Percentiles rank a stretch among this genome's conserved stretches.
phyloP scores from a whole-genome alignment of 1,284 basidiomycete genomes.

The Tilletiopsis washingtonensis region DNA sequence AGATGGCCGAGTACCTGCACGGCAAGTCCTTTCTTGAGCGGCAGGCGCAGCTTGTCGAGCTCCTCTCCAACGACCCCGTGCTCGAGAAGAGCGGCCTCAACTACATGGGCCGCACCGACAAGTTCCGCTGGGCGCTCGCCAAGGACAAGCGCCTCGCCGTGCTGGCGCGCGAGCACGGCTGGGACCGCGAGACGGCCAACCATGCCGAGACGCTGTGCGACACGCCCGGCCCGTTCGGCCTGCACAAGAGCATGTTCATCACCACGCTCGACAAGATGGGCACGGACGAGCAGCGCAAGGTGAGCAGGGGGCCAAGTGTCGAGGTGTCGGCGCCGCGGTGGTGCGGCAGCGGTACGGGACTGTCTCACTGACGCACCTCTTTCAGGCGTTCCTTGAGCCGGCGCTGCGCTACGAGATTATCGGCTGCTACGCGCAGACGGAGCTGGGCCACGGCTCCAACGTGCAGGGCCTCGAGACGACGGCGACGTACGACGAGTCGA shows the following conservation, averaged over 20 bases:
- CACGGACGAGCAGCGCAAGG: constrained; percentile 36
- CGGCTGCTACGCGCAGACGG: constrained; percentile 40
- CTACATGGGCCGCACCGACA: constrained; percentile 45
- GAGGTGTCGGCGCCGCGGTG: too few species aligned
- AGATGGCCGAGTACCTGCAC: constrained; percentile 36
- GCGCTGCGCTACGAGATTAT: constrained; percentile 33
- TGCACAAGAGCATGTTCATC: constrained; percentile 42
- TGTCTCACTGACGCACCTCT: too few species aligned
- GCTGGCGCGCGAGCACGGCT: constrained; percentile 49
- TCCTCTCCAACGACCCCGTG: constrained; percentile 56
- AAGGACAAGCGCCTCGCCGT: constrained; percentile 48
- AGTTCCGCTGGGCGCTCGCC: constrained; percentile 41
- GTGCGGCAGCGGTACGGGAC: too few species aligned
- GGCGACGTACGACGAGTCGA: constrained; percentile 28
- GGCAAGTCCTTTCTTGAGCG: constrained; percentile 41
- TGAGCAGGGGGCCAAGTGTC: too few species aligned
- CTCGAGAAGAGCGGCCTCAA: constrained; percentile 62
- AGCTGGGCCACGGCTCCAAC: constrained; percentile 40
- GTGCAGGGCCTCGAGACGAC: constrained; percentile 38
- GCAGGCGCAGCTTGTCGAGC: constrained; percentile 52
- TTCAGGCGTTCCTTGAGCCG: constrained; percentile 31
- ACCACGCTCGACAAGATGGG: constrained; percentile 39
- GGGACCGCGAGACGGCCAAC: constrained; percentile 16
- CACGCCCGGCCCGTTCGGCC: constrained; percentile 19
- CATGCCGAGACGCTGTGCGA: constrained; percentile 35